phyloP scores from a whole-genome alignment of 108 stramenopile genomes.

The Pseudonitzschia multiseries region DNA sequence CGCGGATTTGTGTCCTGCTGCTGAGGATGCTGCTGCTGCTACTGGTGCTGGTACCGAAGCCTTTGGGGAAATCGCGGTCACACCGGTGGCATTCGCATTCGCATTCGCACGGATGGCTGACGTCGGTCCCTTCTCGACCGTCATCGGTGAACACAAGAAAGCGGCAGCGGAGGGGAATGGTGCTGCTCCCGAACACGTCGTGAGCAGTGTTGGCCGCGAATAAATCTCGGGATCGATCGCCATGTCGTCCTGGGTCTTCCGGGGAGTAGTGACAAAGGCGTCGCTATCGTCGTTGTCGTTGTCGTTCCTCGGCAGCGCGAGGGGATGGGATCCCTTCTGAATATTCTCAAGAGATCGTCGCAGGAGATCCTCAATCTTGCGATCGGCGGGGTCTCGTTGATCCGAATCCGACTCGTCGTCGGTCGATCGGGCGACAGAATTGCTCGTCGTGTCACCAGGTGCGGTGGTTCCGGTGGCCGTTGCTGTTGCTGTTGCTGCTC shows the following conservation, averaged over 20 bases:
- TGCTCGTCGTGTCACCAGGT: too few relatives aligned
- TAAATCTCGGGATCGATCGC: conserved; percentile 23
- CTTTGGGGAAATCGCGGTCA: too few relatives aligned
- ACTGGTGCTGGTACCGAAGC: too few relatives aligned
- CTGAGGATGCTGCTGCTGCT: too few relatives aligned
- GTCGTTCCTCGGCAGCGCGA: not conserved
- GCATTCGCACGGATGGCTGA: not conserved
- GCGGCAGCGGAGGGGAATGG: too few relatives aligned
- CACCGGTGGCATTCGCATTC: too few relatives aligned
- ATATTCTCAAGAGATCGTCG: conserved; percentile 30
- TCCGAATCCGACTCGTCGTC: not conserved
- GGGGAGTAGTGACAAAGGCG: not conserved
- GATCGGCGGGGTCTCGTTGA: conserved; percentile 26
- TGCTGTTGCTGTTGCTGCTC: too few relatives aligned
- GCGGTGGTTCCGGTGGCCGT: too few relatives aligned
- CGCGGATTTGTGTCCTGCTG: too few relatives aligned
- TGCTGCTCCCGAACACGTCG: too few relatives aligned
- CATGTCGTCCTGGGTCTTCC: conserved; percentile 31
- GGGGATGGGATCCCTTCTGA: conserved; percentile 16
- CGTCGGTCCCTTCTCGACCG: not conserved
- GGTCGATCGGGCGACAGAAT: too few relatives aligned
- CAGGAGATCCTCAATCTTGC: conserved; percentile 26
- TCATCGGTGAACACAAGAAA: too few relatives aligned
- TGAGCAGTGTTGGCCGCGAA: not conserved
- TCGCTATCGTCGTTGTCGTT: not conserved